A percentile compares a stretch with the other conserved stretches of the same genome.
phyloP scores from a whole-genome alignment of 768 basidiomycete species.

The Termitomyces bulborhizus region DNA sequence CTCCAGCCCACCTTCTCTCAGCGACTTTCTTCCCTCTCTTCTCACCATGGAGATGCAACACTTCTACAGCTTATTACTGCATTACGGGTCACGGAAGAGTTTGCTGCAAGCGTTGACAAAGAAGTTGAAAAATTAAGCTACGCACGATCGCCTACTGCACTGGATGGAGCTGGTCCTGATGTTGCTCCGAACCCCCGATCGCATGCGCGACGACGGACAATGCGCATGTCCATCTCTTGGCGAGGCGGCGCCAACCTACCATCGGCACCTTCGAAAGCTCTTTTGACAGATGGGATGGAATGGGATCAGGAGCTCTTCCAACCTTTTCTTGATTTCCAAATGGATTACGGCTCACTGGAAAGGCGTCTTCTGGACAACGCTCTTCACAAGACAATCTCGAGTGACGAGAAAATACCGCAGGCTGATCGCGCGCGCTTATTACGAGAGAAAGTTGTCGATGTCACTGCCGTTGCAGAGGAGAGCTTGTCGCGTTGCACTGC shows the following conservation, averaged over 20 bases:
- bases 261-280: slow-evolving; percentile 18
- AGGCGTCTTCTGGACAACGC: slow-evolving; percentile 57
- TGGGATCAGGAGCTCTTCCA: slow-evolving; percentile 95
- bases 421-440: slow-evolving; percentile 57
- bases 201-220: slow-evolving; percentile 47
- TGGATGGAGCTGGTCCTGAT: slow-evolving; percentile 16
- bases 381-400: slow-evolving; percentile 42
- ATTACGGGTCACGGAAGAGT: slow-evolving; percentile 76
- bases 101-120: slow-evolving; percentile 66
- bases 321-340: slow-evolving; percentile 88
- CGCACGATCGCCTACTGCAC: slow-evolving; percentile 17
- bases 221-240: slow-evolving; percentile 62
- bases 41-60: slow-evolving; percentile 54
- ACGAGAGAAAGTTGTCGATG: slow-evolving; percentile 68
- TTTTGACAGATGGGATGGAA: slow-evolving; percentile 36
- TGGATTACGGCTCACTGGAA: slow-evolving; percentile 79
- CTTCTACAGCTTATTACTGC: slow-evolving; percentile 66
- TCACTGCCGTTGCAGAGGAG: slow-evolving; percentile 76
- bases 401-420: slow-evolving; percentile 31
- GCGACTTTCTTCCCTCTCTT: slow-evolving; percentile 65
- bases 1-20: slow-evolving; percentile 81
- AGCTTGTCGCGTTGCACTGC: slow-evolving; percentile 65
- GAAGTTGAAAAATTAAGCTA: slow-evolving; percentile 69
- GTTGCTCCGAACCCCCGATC: slow-evolving; percentile 9
- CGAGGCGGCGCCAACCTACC: slow-evolving; percentile 34